Conservation (phyloP, 2,329 filamentous ascomycete genomes). For the Aspergillus sp. region DNA sequence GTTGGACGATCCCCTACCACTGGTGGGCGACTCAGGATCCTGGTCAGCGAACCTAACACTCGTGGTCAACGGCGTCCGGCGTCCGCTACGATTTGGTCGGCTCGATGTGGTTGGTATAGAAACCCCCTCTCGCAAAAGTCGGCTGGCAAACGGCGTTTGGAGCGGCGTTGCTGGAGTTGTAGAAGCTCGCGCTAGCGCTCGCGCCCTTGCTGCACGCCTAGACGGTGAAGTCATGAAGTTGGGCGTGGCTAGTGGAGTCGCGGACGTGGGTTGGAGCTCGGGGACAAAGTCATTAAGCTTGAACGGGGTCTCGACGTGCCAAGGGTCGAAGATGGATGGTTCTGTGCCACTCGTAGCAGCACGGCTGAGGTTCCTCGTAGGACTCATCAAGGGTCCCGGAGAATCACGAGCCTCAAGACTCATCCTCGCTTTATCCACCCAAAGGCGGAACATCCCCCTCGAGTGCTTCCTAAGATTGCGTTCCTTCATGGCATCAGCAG, state of each 20-base stretch:
- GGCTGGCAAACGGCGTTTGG: slow-evolving; percentile 49
- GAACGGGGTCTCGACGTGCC: slow-evolving; percentile 43
- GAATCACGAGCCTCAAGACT: slow-evolving; percentile 37
- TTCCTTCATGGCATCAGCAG: slow-evolving; percentile 56
- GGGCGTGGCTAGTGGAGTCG: slow-evolving; percentile 46
- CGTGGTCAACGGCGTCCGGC: slow-evolving; percentile 35
- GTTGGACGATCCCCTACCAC: slow-evolving; percentile 42
- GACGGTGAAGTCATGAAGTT: slow-evolving; percentile 52
- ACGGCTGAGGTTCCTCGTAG: slow-evolving; percentile 29
- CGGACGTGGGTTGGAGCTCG: slow-evolving; percentile 36
- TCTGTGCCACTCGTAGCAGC: slow-evolving; percentile 24
- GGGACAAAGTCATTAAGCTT: slow-evolving; percentile 42
- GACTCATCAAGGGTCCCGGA: slow-evolving; percentile 34
- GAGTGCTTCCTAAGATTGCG: slow-evolving; percentile 60
- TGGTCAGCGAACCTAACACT: slow-evolving; percentile 49
- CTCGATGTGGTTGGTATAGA: slow-evolving; percentile 30
- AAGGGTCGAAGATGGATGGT: slow-evolving; percentile 39
- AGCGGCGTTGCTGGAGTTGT: slow-evolving; percentile 52
- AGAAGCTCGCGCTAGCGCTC: slow-evolving; percentile 46
- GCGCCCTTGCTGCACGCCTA: slow-evolving; percentile 49
- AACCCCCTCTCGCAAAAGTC: slow-evolving; percentile 36
- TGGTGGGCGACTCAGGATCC: slow-evolving; percentile 46
- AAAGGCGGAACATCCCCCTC: slow-evolving; percentile 60
- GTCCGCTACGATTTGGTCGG: slow-evolving; percentile 31
- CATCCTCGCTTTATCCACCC: slow-evolving; percentile 52